These are phyloP conservation scores for Diaporthe longicolla DNA, from an alignment of 2,329 filamentous ascomycete species.

Conservation along the genomic window DNA sequence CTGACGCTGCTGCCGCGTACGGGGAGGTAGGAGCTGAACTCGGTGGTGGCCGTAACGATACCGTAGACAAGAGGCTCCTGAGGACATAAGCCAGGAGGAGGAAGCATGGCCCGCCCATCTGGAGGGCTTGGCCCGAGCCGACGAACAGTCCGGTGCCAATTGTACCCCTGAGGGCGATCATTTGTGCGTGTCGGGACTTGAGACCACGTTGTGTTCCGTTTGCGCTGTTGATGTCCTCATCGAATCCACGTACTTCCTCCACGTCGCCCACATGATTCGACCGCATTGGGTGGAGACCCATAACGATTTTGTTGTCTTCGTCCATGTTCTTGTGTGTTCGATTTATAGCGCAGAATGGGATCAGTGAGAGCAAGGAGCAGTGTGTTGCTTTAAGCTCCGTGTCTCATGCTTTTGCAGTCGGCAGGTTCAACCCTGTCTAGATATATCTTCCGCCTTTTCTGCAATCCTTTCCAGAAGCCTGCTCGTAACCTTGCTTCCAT, in stretches of 20 bases:
- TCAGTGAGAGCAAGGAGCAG: neutral
- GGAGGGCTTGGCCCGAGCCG: conserved; percentile 59
- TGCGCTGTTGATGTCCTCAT: neutral
- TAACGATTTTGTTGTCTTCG: neutral
- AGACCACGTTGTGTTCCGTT: conserved; percentile 44
- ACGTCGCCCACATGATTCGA: neutral
- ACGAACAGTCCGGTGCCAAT: conserved; percentile 62
- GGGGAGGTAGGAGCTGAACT: conserved; percentile 67
- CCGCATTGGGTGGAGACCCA: neutral
- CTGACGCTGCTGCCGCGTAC: conserved; percentile 64
- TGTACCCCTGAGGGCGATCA: conserved; percentile 63
- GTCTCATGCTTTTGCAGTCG: neutral
- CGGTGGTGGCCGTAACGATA: conserved; percentile 63
- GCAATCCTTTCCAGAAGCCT: neutral
- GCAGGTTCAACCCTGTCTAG: neutral
- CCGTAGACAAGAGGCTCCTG: conserved; percentile 60
- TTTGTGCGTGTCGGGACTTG: conserved; percentile 61
- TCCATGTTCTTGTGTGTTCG: neutral
- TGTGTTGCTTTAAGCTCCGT: neutral
- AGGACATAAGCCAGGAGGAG: conserved; percentile 59
- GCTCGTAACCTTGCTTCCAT: neutral
- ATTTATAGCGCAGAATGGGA: too few species aligned
- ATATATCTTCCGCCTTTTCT: neutral
- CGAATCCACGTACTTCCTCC: neutral
- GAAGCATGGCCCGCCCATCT: conserved; percentile 58